phyloP scores from a whole-genome alignment of 2,329 filamentous ascomycete genomes.

The Dryadomyces quercus-mongolicae region DNA sequence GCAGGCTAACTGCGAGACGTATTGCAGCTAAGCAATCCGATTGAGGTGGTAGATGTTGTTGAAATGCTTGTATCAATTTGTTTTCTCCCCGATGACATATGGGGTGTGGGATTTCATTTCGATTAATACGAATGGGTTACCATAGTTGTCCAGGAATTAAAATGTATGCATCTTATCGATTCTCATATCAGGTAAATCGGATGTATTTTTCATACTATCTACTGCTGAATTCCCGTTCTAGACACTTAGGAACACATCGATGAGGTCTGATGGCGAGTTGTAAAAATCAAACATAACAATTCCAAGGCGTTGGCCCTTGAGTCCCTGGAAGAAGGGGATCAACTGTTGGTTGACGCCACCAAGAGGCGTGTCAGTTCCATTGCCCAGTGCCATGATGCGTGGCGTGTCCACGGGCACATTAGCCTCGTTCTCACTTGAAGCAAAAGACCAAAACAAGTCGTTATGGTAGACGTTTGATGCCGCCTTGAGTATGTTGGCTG shows the following conservation, averaged over 20 bases:
- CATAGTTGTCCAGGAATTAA: no score
- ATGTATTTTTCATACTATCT: no score
- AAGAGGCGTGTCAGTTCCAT: slow-evolving; percentile 22
- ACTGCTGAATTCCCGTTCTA: neutral
- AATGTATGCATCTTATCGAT: no score
- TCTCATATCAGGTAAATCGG: no score
- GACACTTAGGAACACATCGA: slow-evolving; percentile 14
- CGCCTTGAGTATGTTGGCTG: slow-evolving; percentile 25
- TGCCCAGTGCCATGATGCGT: slow-evolving; percentile 31
- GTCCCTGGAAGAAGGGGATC: slow-evolving; percentile 20
- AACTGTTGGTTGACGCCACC: slow-evolving; percentile 33
- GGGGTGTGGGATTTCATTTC: no score
- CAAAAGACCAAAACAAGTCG: slow-evolving; percentile 34
- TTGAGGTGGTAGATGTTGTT: no score
- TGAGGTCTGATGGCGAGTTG: slow-evolving; percentile 27
- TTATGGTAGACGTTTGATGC: slow-evolving; percentile 21
- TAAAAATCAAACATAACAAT: slow-evolving; percentile 42
- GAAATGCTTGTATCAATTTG: no score
- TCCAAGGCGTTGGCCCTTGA: slow-evolving; percentile 31
- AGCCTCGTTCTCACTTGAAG: slow-evolving; percentile 27
- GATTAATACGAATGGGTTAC: no score
- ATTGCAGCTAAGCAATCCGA: no score
- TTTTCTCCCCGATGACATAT: no score
- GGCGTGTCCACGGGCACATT: slow-evolving; percentile 28
- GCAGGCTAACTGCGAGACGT: no score